phyloP scores from a whole-genome alignment of 768 basidiomycete genomes.

The Pulveroboletus ravenelii region DNA sequence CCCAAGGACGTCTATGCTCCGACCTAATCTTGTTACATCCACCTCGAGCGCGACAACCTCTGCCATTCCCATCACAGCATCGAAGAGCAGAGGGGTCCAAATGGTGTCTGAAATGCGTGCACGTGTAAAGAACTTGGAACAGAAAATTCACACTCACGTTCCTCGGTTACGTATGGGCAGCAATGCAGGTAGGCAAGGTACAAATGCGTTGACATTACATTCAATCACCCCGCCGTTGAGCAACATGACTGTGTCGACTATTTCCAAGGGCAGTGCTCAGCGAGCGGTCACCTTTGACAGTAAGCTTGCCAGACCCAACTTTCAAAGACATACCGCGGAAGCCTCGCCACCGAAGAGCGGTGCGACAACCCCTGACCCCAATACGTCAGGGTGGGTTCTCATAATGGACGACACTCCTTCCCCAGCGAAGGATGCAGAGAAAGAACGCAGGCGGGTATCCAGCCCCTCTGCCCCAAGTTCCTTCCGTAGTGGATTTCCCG shows the following conservation, averaged over 20 bases:
- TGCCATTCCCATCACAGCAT: conserved; percentile 38
- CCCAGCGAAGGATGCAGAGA: conserved; percentile 52
- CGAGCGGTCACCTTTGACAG: conserved; percentile 17
- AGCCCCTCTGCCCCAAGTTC: conserved; percentile 57
- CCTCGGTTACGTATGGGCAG: conserved; percentile 81
- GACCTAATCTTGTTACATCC: conserved; percentile 37
- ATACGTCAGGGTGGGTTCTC: conserved; percentile 79
- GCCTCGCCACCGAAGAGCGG: conserved; percentile 38
- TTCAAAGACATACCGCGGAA: conserved; percentile 44
- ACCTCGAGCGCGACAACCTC: conserved; percentile 33
- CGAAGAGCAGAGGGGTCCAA: conserved; percentile 79
- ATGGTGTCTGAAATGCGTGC: conserved; percentile 93
- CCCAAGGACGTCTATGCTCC: conserved; percentile 42
- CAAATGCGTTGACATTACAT: conserved; percentile 34
- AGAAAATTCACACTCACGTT: conserved; percentile 84
- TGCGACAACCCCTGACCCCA: conserved; percentile 42
- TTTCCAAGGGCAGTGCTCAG: conserved; percentile 14
- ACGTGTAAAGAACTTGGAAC: conserved; percentile 74
- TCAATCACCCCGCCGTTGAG: conserved; percentile 34
- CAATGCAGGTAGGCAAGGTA: conserved; percentile 51
- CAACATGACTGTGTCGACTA: conserved; percentile 34
- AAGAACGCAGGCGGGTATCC: conserved; percentile 55
- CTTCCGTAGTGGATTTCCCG: conserved; percentile 46
- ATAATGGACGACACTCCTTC: conserved; percentile 86
- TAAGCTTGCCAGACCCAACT: conserved; percentile 20